Conservation (phyloP, 768 basidiomycete genomes). For the Collybia nuda region DNA sequence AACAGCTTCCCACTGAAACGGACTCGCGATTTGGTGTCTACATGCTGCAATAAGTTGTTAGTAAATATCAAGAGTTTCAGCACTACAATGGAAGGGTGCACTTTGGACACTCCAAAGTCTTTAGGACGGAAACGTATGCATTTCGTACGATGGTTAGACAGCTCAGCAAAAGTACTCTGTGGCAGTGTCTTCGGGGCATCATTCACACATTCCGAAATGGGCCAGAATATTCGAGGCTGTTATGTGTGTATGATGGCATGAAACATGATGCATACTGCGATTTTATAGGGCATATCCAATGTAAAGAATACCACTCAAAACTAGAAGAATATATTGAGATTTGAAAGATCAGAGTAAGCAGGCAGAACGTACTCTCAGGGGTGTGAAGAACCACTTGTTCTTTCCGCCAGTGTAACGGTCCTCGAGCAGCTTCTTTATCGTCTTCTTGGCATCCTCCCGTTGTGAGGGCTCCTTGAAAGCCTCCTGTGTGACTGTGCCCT, state of each 20-base stretch:
- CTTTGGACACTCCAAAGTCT: too few relatives aligned
- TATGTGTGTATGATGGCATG: slow-evolving; percentile 23
- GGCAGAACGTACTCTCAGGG: slow-evolving; percentile 63
- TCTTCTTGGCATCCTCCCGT: slow-evolving; percentile 94
- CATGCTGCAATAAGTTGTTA: too few relatives aligned
- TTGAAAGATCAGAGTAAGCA: neutral
- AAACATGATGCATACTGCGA: slow-evolving; percentile 33
- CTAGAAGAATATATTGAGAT: slow-evolving; percentile 17
- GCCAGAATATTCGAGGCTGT: neutral
- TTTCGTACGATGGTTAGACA: too few relatives aligned
- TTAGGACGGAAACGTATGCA: too few relatives aligned
- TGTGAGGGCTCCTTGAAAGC: slow-evolving; percentile 98
- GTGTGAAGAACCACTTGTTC: slow-evolving; percentile 97
- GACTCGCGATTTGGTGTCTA: too few relatives aligned
- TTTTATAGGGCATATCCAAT: slow-evolving; percentile 30
- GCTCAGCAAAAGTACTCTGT: too few relatives aligned
- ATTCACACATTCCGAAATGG: too few relatives aligned
- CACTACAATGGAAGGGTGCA: too few relatives aligned
- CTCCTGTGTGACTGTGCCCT: slow-evolving; percentile 79
- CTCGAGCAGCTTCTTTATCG: slow-evolving; percentile 94
- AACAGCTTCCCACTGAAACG: too few relatives aligned
- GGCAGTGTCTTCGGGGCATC: too few relatives aligned
- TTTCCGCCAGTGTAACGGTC: slow-evolving; percentile 91
- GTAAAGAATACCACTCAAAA: slow-evolving; percentile 33
- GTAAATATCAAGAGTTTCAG: too few relatives aligned